Evolutionary conservation across 2,329 filamentous ascomycete species (phyloP), one percentile per base, ranked within the genome.

Genomic region (Huntiella omanensis): DNA sequence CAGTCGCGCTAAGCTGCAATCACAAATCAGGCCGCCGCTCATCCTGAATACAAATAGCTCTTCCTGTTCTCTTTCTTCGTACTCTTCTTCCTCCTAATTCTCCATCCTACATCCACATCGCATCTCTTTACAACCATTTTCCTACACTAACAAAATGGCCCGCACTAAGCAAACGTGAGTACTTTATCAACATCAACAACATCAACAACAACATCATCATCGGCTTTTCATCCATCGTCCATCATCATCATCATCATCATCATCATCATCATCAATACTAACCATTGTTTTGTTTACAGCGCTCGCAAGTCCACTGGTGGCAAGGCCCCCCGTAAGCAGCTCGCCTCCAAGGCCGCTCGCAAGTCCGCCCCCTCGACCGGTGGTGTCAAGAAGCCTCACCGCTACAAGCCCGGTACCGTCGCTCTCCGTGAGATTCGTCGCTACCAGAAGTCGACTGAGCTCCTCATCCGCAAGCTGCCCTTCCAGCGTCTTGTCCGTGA

Each of bases 401-500:
- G 83, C 61, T 69, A 87, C 66, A 87, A 86, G 82, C 83, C 83
- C 61, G 82, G 81, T 75, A 93, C 91, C 62, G 83, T 94, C 69
- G 88, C 88, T 75, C 82, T 96, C 59, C 84, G 86, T 76, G 91
- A 98, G 72, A 98, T 98, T 60, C 82, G 88, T 73, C 82, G 83
- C 62, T 96, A 96, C 74, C 88, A 96, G 72, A 93, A 93, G 72
- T 85, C 81, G 54, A 95, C 88, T 44, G 87, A 96, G 70, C 79
- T 98, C 44, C 71, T 98, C 58, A 86, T 98, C 68, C 80, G 84
- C 68, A 96, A 95, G 75, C 80, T 95, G 53, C 91, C 91, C 52
- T 98, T 98, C 74, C 85, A 95, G 71, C 83, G 91, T 64, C 72
- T 98, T 62, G 91, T 95, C 54, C 84, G 87, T 73, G 87, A 98